Evolutionary conservation across 805 yeast species (phyloP).

Genomic region (Candida easanensis): DNA sequence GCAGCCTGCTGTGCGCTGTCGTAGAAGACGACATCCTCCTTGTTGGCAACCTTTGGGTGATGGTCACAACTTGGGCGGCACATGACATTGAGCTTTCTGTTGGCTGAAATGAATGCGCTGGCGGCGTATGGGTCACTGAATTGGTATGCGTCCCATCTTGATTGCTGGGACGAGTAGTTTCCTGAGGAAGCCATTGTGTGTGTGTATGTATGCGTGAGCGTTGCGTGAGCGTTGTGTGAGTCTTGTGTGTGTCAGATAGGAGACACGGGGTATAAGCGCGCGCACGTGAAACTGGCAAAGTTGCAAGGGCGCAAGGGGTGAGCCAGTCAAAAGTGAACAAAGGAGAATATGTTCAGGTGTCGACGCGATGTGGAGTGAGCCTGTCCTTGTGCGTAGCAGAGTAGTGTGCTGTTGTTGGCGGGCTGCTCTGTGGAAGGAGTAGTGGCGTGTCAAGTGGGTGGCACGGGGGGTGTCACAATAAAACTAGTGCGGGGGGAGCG

Average conservation of each 20-base stretch:
- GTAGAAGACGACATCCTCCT: slow-evolving; percentile 43
- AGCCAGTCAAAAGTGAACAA: too few species aligned
- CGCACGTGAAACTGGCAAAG: too few species aligned
- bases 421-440: too few species aligned
- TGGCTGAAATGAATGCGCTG: slow-evolving; percentile 52
- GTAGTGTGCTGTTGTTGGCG: too few species aligned
- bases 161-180: slow-evolving; percentile 12
- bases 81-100: slow-evolving; percentile 38
- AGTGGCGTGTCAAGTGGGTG: too few species aligned
- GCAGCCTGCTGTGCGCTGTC: slow-evolving; percentile 41
- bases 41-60: slow-evolving; percentile 36
- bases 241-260: neutral
- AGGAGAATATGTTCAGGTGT: too few species aligned
- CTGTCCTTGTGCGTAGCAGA: too few species aligned
- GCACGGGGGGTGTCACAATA: too few species aligned
- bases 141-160: slow-evolving; percentile 61
- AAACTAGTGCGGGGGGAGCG: too few species aligned
- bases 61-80: slow-evolving; percentile 72
- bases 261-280: too few species aligned
- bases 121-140: slow-evolving; percentile 66
- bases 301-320: too few species aligned
- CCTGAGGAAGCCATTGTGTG: neutral
- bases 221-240: neutral
- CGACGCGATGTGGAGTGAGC: too few species aligned
- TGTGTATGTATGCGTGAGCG: neutral